Evolutionary conservation across 305 asterid genomes (phyloP).

Genomic region (Lippia alba): DNA sequence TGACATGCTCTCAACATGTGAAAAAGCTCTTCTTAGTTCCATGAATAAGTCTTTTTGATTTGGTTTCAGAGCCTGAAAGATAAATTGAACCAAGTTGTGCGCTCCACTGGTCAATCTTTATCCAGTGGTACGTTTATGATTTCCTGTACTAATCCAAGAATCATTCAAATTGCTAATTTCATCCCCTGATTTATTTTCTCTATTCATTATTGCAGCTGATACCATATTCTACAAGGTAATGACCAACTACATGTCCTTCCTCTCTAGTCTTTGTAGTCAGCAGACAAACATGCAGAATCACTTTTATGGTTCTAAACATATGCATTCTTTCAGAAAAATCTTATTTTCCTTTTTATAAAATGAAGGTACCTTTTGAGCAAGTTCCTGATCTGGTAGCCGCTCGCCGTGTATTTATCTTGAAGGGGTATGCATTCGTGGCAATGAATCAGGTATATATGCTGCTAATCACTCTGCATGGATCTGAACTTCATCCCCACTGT

Average conservation of each 20-base stretch:
- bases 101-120: conserved; percentile 57
- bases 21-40: conserved; percentile 14
- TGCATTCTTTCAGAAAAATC: conserved; percentile 5
- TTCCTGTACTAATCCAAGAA: conserved; percentile 19
- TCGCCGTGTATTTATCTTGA: conserved; percentile 78
- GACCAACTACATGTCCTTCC: conserved; percentile 36
- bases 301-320: conserved; percentile 20
- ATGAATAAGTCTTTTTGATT: conserved; percentile 18
- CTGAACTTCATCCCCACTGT: conserved; percentile 30
- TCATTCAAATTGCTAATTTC: conserved; percentile 6
- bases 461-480: conserved; percentile 27
- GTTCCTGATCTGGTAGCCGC: conserved; percentile 91
- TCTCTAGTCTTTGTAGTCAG: conserved; percentile 17
- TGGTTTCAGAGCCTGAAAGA: conserved; percentile 76
- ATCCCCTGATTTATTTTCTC: conserved; percentile 24
- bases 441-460: conserved; percentile 71
- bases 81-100: conserved; percentile 76
- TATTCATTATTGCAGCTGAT: conserved; percentile 67
- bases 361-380: conserved; percentile 96
- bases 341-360: conserved; percentile 34
- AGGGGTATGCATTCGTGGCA: conserved; percentile 92
- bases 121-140: conserved; percentile 53
- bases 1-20: conserved; percentile 17
- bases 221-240: conserved; percentile 81
- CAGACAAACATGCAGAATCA: conserved; percentile 25